phyloP scores from a whole-genome alignment of 2,329 filamentous ascomycete genomes.

The Escovopsis sp. region DNA sequence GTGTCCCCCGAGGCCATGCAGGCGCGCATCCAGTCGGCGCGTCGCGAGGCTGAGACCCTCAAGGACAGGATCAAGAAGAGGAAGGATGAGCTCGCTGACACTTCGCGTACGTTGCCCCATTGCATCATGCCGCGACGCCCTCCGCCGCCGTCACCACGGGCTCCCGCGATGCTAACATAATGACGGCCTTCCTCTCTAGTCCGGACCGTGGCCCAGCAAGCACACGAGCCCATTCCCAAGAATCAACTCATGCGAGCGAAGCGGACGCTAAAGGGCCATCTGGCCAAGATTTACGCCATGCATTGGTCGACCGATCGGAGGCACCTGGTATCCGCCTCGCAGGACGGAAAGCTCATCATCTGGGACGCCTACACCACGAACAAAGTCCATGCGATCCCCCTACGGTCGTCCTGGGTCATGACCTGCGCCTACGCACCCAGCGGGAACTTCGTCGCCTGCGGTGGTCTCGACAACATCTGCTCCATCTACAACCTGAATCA shows the following conservation, averaged over 20 bases:
- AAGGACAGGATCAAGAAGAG: slow-evolving; percentile 99
- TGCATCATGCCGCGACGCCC: slow-evolving; percentile 3
- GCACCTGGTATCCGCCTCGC: slow-evolving; percentile 92
- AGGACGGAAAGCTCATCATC: slow-evolving; percentile 98
- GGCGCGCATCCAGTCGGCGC: slow-evolving; percentile 79
- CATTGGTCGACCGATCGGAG: slow-evolving; percentile 98
- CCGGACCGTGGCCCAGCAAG: slow-evolving; percentile 79
- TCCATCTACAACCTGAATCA: slow-evolving; percentile 99
- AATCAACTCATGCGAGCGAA: slow-evolving; percentile 94
- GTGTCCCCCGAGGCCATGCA: slow-evolving; percentile 71
- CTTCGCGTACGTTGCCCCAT: slow-evolving; percentile 60
- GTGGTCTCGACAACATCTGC: slow-evolving; percentile 98
- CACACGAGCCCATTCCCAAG: slow-evolving; percentile 81
- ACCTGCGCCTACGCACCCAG: slow-evolving; percentile 97
- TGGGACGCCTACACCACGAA: slow-evolving; percentile 99
- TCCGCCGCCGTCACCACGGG: slow-evolving; percentile 1
- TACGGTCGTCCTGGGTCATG: slow-evolving; percentile 99
- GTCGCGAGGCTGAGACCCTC: slow-evolving; percentile 91
- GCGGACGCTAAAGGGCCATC: slow-evolving; percentile 89
- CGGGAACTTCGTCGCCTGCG: slow-evolving; percentile 96
- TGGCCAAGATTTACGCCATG: slow-evolving; percentile 99
- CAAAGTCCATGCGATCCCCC: slow-evolving; percentile 96
- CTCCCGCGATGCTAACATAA: slow-evolving; percentile 12
- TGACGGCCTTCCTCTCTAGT: slow-evolving; percentile 37
- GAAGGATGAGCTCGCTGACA: slow-evolving; percentile 98